phyloP scores from a whole-genome alignment of 768 basidiomycete genomes.

The Panaeolus cyanescens region DNA sequence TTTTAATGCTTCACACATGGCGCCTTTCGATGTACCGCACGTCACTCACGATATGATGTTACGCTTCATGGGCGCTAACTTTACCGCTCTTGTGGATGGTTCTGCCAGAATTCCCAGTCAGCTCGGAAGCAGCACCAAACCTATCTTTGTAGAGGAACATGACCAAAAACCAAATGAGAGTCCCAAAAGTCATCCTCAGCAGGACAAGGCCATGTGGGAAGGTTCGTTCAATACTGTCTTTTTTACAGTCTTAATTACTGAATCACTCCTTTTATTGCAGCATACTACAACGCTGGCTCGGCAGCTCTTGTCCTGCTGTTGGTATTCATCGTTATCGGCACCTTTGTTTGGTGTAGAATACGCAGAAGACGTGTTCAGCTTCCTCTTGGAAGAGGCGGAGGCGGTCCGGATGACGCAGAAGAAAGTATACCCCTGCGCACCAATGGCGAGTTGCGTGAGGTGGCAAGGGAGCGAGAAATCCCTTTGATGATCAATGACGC shows the following conservation, averaged over 20 bases:
- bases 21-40: conserved; percentile 82
- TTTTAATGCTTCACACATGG: conserved; percentile 97
- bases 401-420: conserved; percentile 39
- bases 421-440: conserved; percentile 73
- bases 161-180: conserved; percentile 36
- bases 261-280: conserved; percentile 35
- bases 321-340: conserved; percentile 64
- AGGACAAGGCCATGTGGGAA: conserved; percentile 90
- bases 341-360: conserved; percentile 80
- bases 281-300: conserved; percentile 94
- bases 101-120: conserved; percentile 81
- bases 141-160: conserved; percentile 53
- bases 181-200: conserved; percentile 66
- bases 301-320: conserved; percentile 82
- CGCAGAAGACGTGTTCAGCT: conserved; percentile 48
- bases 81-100: conserved; percentile 76
- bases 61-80: conserved; percentile 94
- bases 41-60: conserved; percentile 97
- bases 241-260: conserved; percentile 3
- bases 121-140: conserved; percentile 74
- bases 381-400: conserved; percentile 20
- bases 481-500: conserved; percentile 13
- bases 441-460: conserved; percentile 30
- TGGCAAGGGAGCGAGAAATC: conserved; percentile 28
- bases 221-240: conserved; percentile 50